These are phyloP conservation scores for Adansonia gregorii DNA, from an alignment of 441 rosid genomes.

Conservation along the genomic window DNA sequence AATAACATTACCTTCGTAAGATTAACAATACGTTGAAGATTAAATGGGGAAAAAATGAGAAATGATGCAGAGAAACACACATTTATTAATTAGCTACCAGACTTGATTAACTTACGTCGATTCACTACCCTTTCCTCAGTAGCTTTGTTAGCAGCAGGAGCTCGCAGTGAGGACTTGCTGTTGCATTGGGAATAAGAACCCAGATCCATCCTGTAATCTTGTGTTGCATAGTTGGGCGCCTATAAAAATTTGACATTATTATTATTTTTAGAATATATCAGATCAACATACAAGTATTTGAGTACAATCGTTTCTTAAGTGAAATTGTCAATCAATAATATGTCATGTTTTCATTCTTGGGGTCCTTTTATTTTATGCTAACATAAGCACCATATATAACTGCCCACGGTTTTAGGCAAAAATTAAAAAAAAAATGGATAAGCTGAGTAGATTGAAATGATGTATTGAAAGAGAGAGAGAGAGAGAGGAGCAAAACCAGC, in stretches of 20 bases:
- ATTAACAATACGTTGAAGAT: too few species aligned
- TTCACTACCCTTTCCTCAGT: conserved; percentile 59
- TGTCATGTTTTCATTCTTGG: not conserved
- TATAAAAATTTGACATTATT: conserved; percentile 1
- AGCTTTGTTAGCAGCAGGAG: conserved; percentile 37
- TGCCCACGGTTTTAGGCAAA: too few species aligned
- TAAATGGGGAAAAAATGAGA: not conserved
- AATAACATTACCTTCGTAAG: conserved; percentile 34
- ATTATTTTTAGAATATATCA: not conserved
- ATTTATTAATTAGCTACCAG: not conserved
- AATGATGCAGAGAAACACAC: not conserved
- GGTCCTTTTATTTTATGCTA: not conserved
- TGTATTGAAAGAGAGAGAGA: conserved; percentile 19
- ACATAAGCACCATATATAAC: not conserved
- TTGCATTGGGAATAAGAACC: conserved; percentile 72
- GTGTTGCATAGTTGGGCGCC: conserved; percentile 46
- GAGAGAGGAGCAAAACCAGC: conserved; percentile 24
- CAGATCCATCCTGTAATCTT: conserved; percentile 54
- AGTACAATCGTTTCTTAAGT: not conserved
- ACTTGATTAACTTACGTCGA: conserved; percentile 58
- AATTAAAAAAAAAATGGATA: not conserved
- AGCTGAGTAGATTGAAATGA: conserved; percentile 22
- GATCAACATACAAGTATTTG: not conserved
- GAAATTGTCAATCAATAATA: not conserved
- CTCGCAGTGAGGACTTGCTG: conserved; percentile 51